A percentile compares a stretch with the other conserved stretches of the same genome.
Evolutionary conservation across 129 eudicot genomes (phyloP).

Genomic region (Silybum marianum): DNA sequence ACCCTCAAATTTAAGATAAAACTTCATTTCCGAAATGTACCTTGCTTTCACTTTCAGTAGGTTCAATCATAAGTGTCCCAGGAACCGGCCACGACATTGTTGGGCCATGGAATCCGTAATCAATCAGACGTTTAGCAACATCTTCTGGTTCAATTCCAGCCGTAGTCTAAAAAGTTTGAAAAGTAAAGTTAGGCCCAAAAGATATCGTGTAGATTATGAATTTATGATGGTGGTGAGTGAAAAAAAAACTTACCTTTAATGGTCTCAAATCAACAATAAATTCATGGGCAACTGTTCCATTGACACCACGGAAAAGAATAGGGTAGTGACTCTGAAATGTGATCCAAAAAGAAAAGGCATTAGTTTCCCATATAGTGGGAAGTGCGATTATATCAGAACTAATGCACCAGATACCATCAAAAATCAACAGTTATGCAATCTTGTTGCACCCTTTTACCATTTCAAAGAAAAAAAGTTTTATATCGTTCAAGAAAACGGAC

Average conservation of each 20-base stretch:
- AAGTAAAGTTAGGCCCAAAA: not conserved
- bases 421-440: no score
- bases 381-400: constrained; percentile 2
- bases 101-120: constrained; percentile 96
- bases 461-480: not conserved
- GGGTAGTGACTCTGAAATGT: constrained; percentile 77
- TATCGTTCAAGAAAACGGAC: not conserved
- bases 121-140: constrained; percentile 94
- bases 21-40: constrained; percentile 30
- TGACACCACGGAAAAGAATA: constrained; percentile 95
- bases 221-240: not conserved
- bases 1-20: not conserved
- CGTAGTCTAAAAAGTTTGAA: constrained; percentile 51
- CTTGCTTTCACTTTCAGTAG: constrained; percentile 99
- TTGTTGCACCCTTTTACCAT: not conserved
- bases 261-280: constrained; percentile 93
- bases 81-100: constrained; percentile 99
- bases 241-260: constrained; percentile 57
- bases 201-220: constrained; percentile 2
- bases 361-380: constrained; percentile 6
- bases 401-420: not conserved
- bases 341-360: constrained; percentile 20
- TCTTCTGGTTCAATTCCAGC: constrained; percentile 98
- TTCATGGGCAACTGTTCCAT: constrained; percentile 97
- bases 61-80: constrained; percentile 98